phyloP scores from a whole-genome alignment of 495 filamentous ascomycete species.

The Oidiodendron maius region DNA sequence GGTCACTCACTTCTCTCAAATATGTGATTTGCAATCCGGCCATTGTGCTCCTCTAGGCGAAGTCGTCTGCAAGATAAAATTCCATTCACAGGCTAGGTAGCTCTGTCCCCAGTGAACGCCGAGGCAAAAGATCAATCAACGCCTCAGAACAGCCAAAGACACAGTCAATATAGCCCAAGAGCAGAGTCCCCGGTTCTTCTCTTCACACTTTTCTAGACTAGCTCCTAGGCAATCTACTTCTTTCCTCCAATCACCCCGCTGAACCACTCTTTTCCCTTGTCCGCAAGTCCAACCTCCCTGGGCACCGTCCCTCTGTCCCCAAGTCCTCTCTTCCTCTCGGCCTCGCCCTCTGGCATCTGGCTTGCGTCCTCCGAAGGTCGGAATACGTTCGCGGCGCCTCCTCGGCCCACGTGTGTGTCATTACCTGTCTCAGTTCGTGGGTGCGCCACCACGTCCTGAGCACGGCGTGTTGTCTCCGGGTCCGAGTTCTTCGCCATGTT shows the following conservation, averaged over 20 bases:
- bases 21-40: too few species aligned
- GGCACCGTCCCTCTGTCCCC: too few species aligned
- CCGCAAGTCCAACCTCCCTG: slow-evolving; percentile 34
- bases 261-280: slow-evolving; percentile 48
- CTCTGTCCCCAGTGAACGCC: too few species aligned
- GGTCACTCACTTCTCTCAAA: too few species aligned
- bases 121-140: too few species aligned
- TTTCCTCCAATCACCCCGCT: slow-evolving; percentile 19
- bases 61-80: too few species aligned
- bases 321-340: slow-evolving; percentile 18
- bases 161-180: too few species aligned
- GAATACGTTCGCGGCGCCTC: slow-evolving; percentile 53
- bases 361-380: slow-evolving; percentile 30
- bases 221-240: background rate
- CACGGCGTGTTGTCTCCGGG: slow-evolving; percentile 62
- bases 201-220: too few species aligned
- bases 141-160: too few species aligned
- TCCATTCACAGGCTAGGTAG: too few species aligned
- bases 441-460: slow-evolving; percentile 69
- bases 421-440: slow-evolving; percentile 14
- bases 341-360: slow-evolving; percentile 22
- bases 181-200: too few species aligned
- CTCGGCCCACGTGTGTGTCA: slow-evolving; percentile 43
- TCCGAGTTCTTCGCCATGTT: slow-evolving; percentile 71
- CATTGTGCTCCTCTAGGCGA: too few species aligned